Percentiles rank a stretch among this genome's conserved stretches.
These are phyloP conservation scores for Diddensiella caesifluorescens DNA, from an alignment of 805 yeast genomes.

Conservation along the genomic window DNA sequence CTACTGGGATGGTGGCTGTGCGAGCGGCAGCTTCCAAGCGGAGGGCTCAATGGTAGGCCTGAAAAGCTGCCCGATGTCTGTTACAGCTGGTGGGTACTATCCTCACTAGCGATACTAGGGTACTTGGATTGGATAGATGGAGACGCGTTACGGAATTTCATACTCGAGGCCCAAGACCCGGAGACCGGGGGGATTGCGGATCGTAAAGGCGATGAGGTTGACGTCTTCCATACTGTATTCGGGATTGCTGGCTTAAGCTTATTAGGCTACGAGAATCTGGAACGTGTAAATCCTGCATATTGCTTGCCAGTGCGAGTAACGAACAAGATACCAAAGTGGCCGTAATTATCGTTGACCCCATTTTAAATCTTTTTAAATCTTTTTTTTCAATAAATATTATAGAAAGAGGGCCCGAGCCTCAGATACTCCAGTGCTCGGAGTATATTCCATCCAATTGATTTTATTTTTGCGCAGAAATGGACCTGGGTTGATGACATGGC, in stretches of 20 bases:
- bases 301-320: slow-evolving; percentile 66
- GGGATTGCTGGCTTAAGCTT: slow-evolving; percentile 85
- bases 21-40: slow-evolving; percentile 80
- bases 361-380: not conserved
- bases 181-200: slow-evolving; percentile 88
- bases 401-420: slow-evolving; percentile 21
- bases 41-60: slow-evolving; percentile 95
- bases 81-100: slow-evolving; percentile 95
- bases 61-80: slow-evolving; percentile 97
- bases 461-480: slow-evolving; percentile 41
- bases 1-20: slow-evolving; percentile 92
- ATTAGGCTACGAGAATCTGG: slow-evolving; percentile 55
- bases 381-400: slow-evolving; percentile 6
- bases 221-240: slow-evolving; percentile 87
- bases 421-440: slow-evolving; percentile 51
- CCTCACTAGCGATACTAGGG: slow-evolving; percentile 62
- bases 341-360: not conserved
- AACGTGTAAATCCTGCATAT: slow-evolving; percentile 75
- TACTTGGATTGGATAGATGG: slow-evolving; percentile 74
- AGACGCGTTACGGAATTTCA: slow-evolving; percentile 56
- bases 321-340: slow-evolving; percentile 19
- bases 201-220: slow-evolving; percentile 84
- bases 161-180: slow-evolving; percentile 69
- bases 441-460: slow-evolving; percentile 69
- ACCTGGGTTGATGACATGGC: slow-evolving; percentile 73